A percentile compares a stretch with the other conserved stretches of the same genome.
Evolutionary conservation across 163 green algal genomes (phyloP).

Genomic region (Scenedesmus sp.): DNA sequence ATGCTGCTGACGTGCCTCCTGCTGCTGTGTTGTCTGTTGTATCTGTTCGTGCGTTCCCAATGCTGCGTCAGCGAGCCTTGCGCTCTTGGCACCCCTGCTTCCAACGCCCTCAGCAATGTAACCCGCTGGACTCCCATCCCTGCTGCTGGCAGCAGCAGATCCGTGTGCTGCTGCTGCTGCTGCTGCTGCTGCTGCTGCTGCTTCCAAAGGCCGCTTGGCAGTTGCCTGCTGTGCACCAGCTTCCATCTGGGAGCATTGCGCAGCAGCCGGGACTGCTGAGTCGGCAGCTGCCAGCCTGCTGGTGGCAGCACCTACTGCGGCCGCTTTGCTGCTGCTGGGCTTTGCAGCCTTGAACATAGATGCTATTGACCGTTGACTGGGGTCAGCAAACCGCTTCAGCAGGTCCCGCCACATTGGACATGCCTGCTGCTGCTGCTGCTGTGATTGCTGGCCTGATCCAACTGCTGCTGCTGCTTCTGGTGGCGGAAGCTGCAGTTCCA

Average conservation of each 20-base stretch:
- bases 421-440: background rate
- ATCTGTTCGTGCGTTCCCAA: background rate
- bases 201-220: background rate
- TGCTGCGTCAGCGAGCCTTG: background rate
- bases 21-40: background rate
- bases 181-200: background rate
- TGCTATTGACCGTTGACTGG: slow-evolving; percentile 52
- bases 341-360: slow-evolving; percentile 48
- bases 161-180: background rate
- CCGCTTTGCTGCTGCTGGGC: background rate
- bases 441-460: background rate
- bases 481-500: slow-evolving; percentile 52
- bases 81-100: background rate
- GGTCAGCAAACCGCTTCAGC: slow-evolving; percentile 53
- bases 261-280: background rate
- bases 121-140: background rate
- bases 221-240: background rate
- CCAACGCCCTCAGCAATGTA: background rate
- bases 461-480: slow-evolving; percentile 30
- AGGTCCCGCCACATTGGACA: slow-evolving; percentile 51
- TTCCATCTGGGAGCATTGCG: background rate
- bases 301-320: background rate
- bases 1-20: slow-evolving; percentile 10
- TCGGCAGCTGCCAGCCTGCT: background rate
- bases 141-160: background rate